Base-by-base conservation (phyloP, 495 filamentous ascomycete species). In the Astrothelium macrocarpum region DNA sequence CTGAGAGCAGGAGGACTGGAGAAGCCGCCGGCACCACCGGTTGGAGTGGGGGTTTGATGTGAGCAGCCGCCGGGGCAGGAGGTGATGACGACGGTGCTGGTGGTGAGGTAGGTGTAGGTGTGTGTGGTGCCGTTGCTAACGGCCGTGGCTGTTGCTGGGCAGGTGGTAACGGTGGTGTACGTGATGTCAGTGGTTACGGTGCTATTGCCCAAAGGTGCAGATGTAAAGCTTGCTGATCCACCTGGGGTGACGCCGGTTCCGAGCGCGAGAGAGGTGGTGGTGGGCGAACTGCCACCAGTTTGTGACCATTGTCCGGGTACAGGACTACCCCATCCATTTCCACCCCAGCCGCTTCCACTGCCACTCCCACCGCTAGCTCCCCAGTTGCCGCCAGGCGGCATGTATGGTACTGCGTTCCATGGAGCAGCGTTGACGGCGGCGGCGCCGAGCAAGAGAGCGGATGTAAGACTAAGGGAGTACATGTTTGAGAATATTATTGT, bases 91-190 rank as follows among this genome's bases (percentile, higher is more conserved):
- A 68, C 61, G 25, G 68, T 68, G 10, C 64, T 66, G 1, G 61
- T 68, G n/a, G 67, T 68, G 32, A 63, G 65, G 20, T 39, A 59
- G 14, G 62, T 68, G n/a, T 34, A 64, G 11, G 64, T 28, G 49
- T 43, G 66, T 32, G 68, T 66, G 20, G 61, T 62, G 16, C 31
- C 45, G 45, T 61, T 61, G 20, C 60, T 34, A 25, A 26, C 60
- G 34, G 42, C 25, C 4, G 66, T 70, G n/a, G 66, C 58, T 18
- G 49, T 66, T 10, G 53, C 43, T 32, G 64, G 66, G 64, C 67
- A 68, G 36, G 68, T 70, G 7, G 68, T 70, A 26, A 66, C 11
- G 23, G 67, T 68, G 12, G 67, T 68, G 31, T 46, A 67, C 32
- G 66, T 66, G 3, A 61, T 67, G 43, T 49, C 43, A 4, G 43